Evolutionary conservation across 345 rosid genomes (phyloP).

Genomic region (Lagerstroemia speciosa): DNA sequence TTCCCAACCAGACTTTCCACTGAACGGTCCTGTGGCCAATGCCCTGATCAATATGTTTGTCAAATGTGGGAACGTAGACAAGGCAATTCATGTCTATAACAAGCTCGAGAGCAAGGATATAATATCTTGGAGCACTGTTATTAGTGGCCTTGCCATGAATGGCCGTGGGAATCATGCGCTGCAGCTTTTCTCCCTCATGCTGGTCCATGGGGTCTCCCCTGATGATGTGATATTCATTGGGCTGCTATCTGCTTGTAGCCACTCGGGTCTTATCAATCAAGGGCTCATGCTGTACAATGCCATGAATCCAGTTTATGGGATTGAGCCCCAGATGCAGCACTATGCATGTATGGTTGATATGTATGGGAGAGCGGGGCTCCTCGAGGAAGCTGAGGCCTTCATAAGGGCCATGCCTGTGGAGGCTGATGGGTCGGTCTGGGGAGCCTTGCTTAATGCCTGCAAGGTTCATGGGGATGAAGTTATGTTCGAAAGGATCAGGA

Average conservation of each 20-base stretch:
- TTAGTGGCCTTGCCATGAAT: slow-evolving; percentile 24
- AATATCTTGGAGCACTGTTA: slow-evolving; percentile 22
- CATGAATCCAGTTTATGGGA: slow-evolving; percentile 10
- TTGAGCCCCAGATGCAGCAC: slow-evolving; percentile 17
- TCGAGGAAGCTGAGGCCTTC: slow-evolving; percentile 25
- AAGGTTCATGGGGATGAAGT: slow-evolving; percentile 16
- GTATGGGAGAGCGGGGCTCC: slow-evolving; percentile 27
- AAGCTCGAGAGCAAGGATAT: slow-evolving; percentile 12
- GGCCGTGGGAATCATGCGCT: slow-evolving; percentile 20
- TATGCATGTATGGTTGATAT: slow-evolving; percentile 23
- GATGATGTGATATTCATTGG: slow-evolving; percentile 17
- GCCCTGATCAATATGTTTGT: slow-evolving; percentile 24
- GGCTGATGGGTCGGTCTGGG: slow-evolving; percentile 17
- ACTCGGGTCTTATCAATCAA: slow-evolving; percentile 16
- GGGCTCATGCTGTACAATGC: slow-evolving; percentile 23
- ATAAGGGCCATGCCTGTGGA: slow-evolving; percentile 16
- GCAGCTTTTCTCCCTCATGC: slow-evolving; percentile 19
- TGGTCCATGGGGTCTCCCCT: slow-evolving; percentile 13
- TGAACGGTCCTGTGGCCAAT: slow-evolving; percentile 14
- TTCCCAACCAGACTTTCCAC: background rate
- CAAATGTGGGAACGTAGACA: slow-evolving; percentile 22
- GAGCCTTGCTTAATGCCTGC: slow-evolving; percentile 20
- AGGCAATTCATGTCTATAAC: slow-evolving; percentile 15
- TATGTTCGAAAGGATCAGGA: slow-evolving; percentile 13
- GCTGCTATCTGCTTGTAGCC: slow-evolving; percentile 23